Evolutionary conservation across 2,329 filamentous ascomycete genomes (phyloP).

Genomic region (Pyricularia pennisetigena): DNA sequence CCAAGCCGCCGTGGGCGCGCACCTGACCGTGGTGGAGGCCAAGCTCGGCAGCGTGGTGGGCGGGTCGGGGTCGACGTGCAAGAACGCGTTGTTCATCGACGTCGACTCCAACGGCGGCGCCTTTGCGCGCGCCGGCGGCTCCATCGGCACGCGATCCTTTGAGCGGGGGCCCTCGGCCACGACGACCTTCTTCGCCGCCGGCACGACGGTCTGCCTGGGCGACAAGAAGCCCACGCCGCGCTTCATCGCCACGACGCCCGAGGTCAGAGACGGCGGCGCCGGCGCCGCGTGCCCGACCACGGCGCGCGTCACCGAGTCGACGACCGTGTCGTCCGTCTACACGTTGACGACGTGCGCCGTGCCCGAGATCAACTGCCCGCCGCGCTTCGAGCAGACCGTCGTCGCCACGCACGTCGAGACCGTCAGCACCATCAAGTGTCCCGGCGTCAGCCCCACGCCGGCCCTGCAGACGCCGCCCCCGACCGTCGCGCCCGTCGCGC

Average conservation of each 20-base stretch:
- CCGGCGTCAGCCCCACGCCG: background rate
- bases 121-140: conserved; percentile 5
- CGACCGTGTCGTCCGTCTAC: conserved; percentile 6
- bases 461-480: background rate
- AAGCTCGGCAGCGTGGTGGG: conserved; percentile 7
- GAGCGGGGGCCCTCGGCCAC: conserved; percentile 2
- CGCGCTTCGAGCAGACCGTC: conserved; percentile 8
- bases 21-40: conserved; percentile 9
- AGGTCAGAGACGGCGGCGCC: background rate
- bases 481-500: conserved; percentile 5
- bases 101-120: conserved; percentile 9
- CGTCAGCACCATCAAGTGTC: conserved; percentile 7
- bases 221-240: background rate
- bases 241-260: conserved; percentile 2
- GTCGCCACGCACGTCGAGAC: conserved; percentile 7
- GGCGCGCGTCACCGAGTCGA: conserved; percentile 5
- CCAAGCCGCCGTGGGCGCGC: conserved; percentile 7
- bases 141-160: conserved; percentile 1
- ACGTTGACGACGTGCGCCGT: conserved; percentile 9
- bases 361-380: conserved; percentile 10
- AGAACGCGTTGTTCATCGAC: conserved; percentile 9
- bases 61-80: conserved; percentile 4
- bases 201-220: conserved; percentile 9
- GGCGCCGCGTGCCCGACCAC: conserved; percentile 1
- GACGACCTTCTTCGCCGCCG: conserved; percentile 10